A percentile compares a stretch with the other conserved stretches of the same genome.
phyloP scores from a whole-genome alignment of 257 asterid genomes.

The Gentiana macrophylla region DNA sequence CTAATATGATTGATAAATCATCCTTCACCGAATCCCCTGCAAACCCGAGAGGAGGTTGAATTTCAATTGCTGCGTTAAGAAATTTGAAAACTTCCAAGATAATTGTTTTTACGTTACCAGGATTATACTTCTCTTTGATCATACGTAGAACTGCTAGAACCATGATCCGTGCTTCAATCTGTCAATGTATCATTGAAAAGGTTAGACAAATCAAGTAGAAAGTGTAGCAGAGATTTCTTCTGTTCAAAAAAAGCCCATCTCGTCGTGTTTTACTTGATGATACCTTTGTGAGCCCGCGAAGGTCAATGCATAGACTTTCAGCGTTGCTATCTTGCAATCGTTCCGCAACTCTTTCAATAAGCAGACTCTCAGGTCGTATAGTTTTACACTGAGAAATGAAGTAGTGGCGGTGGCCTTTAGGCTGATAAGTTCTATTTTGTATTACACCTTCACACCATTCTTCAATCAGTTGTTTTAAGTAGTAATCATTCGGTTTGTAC shows the following conservation, averaged over 20 bases:
- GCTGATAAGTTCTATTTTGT: conserved; percentile 24
- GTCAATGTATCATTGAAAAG: conserved; percentile 14
- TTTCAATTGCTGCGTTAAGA: background rate
- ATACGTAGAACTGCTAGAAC: conserved; percentile 84
- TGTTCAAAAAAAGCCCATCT: background rate
- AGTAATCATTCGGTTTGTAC: conserved; percentile 79
- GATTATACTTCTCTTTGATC: conserved; percentile 60
- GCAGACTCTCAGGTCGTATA: conserved; percentile 45
- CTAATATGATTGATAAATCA: conserved; percentile 55
- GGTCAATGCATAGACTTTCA: conserved; percentile 57
- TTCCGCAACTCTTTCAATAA: conserved; percentile 81
- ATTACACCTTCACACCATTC: conserved; percentile 97
- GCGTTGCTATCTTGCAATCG: conserved; percentile 64
- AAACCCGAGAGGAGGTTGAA: conserved; percentile 11
- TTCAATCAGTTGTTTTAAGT: conserved; percentile 80
- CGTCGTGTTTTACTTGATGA: too few relatives aligned
- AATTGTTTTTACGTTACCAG: conserved; percentile 33
- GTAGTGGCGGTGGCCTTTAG: conserved; percentile 12
- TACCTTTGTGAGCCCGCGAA: conserved; percentile 83
- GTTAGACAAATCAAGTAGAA: conserved; percentile 5
- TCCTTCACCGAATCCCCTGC: conserved; percentile 64
- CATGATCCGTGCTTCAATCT: conserved; percentile 90
- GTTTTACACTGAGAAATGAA: conserved; percentile 18
- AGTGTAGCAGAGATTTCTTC: background rate
- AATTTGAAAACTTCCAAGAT: background rate